A percentile compares a stretch with the other conserved stretches of the same genome.
These are phyloP conservation scores for Begonia fuchsioides DNA, from an alignment of 306 rosid genomes.

Conservation along the genomic window DNA sequence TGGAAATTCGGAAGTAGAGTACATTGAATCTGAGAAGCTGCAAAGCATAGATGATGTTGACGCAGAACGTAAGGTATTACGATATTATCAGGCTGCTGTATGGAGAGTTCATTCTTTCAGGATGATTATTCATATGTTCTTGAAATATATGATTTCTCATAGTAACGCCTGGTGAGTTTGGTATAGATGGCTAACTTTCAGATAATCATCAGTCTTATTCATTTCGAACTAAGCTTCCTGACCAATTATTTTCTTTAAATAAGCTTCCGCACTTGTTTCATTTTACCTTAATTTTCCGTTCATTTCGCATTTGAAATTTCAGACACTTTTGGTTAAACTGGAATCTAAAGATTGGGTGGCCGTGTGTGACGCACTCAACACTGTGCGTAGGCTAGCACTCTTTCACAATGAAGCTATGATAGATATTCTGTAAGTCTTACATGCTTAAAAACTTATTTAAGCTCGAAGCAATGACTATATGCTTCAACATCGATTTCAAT, in stretches of 20 bases:
- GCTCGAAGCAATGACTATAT: background rate
- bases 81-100: background rate
- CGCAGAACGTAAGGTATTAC: constrained; percentile 53
- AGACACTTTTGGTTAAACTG: constrained; percentile 64
- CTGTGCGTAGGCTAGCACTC: constrained; percentile 62
- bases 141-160: background rate
- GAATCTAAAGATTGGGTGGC: constrained; percentile 84
- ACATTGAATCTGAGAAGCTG: constrained; percentile 80
- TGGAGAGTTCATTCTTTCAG: constrained; percentile 5
- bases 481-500: background rate
- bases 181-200: constrained; percentile 1
- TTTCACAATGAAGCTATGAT: constrained; percentile 72
- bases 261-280: too few relatives aligned
- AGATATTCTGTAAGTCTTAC: constrained; percentile 53
- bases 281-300: background rate
- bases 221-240: background rate
- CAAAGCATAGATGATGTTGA: constrained; percentile 59
- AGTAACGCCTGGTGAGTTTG: background rate
- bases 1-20: constrained; percentile 65
- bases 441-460: constrained; percentile 6
- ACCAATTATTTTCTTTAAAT: too few relatives aligned
- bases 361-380: constrained; percentile 75
- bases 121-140: background rate
- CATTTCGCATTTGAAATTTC: constrained; percentile 18
- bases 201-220: constrained; percentile 1